These are phyloP conservation scores for Claviceps sp. DNA, from an alignment of 2,329 filamentous ascomycete genomes.

Conservation along the genomic window DNA sequence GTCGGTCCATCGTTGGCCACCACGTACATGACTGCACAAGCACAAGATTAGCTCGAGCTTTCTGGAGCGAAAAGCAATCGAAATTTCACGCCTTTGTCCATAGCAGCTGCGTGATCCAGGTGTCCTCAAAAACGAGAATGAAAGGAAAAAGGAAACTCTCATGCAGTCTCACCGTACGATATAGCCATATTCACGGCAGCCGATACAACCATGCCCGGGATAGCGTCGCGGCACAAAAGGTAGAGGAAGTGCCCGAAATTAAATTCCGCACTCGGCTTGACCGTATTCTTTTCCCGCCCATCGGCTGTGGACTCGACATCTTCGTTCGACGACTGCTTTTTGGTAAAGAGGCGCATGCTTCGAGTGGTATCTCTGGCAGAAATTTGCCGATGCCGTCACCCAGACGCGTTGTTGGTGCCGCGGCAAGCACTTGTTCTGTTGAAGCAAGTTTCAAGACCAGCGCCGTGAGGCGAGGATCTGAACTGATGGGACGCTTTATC, in stretches of 20 bases:
- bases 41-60: background rate
- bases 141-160: background rate
- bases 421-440: background rate
- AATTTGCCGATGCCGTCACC: background rate
- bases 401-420: background rate
- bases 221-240: background rate
- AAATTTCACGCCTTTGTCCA: no score
- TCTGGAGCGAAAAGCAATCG: background rate
- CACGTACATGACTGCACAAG: slow-evolving; percentile 1
- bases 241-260: background rate
- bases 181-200: background rate
- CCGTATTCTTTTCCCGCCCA: no score
- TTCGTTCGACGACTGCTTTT: background rate
- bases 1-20: background rate
- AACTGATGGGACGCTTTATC: background rate
- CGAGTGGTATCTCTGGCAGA: background rate
- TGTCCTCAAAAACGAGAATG: background rate
- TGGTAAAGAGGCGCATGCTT: background rate
- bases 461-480: background rate
- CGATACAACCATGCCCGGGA: background rate
- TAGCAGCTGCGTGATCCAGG: no score
- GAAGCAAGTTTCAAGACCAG: background rate
- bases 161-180: background rate
- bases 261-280: background rate
- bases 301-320: background rate